phyloP scores from a whole-genome alignment of 345 rosid species.

The Citrus hindsii region DNA sequence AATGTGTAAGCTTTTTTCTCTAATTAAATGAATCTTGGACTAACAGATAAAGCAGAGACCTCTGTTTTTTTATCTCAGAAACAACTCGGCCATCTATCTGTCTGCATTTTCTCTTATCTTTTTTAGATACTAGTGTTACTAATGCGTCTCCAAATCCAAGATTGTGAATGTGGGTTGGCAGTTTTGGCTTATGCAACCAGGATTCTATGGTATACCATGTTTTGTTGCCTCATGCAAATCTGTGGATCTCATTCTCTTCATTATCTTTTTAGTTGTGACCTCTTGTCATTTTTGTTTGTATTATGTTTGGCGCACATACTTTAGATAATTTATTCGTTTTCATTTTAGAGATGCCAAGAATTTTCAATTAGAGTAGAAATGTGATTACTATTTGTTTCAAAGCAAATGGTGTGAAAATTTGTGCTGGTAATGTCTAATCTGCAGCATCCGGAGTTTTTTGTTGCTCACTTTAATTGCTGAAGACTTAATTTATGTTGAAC shows the following conservation, averaged over 20 bases:
- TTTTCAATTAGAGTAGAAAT: conserved; percentile 25
- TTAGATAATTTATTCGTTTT: conserved; percentile 20
- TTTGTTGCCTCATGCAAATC: conserved; percentile 33
- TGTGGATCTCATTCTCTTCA: conserved; percentile 56
- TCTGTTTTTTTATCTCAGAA: not conserved
- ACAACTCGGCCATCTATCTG: not conserved
- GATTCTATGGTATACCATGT: conserved; percentile 25
- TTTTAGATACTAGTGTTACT: not conserved
- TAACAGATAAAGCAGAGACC: not conserved
- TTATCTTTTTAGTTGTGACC: conserved; percentile 26
- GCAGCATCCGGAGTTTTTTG: conserved; percentile 18
- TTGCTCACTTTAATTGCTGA: conserved; percentile 17
- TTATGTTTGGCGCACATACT: conserved; percentile 12
- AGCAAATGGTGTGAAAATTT: conserved; percentile 6
- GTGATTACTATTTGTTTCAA: conserved; percentile 22
- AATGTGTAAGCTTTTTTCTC: conserved; percentile 15
- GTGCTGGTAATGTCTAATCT: conserved; percentile 1
- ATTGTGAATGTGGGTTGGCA: conserved; percentile 14
- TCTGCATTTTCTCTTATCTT: not conserved
- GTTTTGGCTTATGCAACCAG: conserved; percentile 16
- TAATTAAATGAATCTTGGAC: conserved; percentile 8
- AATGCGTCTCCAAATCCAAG: not conserved
- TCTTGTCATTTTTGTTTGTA: conserved; percentile 23
- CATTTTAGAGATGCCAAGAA: conserved; percentile 10
- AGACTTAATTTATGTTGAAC: conserved; percentile 20